Evolutionary conservation across 2,329 filamentous ascomycete species (phyloP), one percentile per base, ranked within the genome.

Genomic region (Zymoseptoria passerinii): DNA sequence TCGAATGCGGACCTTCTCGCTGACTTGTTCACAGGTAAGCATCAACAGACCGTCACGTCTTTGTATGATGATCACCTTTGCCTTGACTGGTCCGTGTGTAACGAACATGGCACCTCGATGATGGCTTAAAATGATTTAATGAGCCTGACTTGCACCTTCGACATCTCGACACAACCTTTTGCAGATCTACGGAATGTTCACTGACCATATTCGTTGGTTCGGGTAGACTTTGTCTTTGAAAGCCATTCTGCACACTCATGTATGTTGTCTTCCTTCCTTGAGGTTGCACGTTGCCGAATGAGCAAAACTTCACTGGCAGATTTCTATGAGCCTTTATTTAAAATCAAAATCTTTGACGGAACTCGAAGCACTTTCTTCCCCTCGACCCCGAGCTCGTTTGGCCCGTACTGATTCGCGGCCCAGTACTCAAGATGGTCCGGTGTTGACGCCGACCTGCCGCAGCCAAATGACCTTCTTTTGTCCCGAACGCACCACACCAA

Each of bases 1-100:
- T 84, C 81, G 81, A 77, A 74, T 66, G 72, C 67, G 74, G 73
- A 65, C 72, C 74, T 70, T 72, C 66, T 23, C 63, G 63, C 67
- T 70, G 70, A 73, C 74, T 44, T 29, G 10, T 19, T 20, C n/a
- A 19, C 48, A 56, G 55, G 27, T 52, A 28, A 52, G 50, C 50
- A 20, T 20, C 49, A 50, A 8, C n/a, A 7, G 8, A n/a, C 50
- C 50, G 5, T 52, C 23, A 23, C 23, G 10, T 13, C 23, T 28
- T n/a, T 28, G 23, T 16, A 52, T 52, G 50, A 52, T 52, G 50
- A 52, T 28, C 23, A 18, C 28, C 50, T 52, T 52, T 28, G 23
- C 23, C 50, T 27, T 52, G 50, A 52, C 27, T 52, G 50, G 50
- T 52, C 50, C 50, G n/a, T 29, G 50, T 28, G 50, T 52, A 52